Conservation (phyloP, 225 moss, liverwort and hornwort genomes). For the Physcomitrium patens region DNA sequence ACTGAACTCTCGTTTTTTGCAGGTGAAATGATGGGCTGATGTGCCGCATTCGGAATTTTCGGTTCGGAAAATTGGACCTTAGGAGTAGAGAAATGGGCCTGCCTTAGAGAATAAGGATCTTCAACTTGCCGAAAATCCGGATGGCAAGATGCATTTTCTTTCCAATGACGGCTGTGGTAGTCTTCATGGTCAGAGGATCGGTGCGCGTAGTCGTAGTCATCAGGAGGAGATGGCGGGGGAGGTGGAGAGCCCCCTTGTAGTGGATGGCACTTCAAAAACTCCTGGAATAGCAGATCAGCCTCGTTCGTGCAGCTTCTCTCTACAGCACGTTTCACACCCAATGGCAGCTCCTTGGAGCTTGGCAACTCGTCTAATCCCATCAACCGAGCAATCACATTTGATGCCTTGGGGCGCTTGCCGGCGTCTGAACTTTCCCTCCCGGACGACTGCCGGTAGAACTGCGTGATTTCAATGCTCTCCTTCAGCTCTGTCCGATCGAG, state of each 20-base stretch:
- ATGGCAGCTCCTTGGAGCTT: constrained; percentile 15
- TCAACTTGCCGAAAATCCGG: too few species aligned
- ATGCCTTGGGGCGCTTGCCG: constrained; percentile 30
- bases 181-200: constrained; percentile 43
- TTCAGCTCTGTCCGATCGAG: constrained; percentile 5
- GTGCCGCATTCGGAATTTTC: background rate
- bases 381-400: constrained; percentile 61
- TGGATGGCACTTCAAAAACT: constrained; percentile 31
- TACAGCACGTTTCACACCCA: background rate
- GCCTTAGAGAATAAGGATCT: background rate
- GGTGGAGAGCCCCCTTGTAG: constrained; percentile 42
- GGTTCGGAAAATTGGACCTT: constrained; percentile 11
- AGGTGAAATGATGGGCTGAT: background rate
- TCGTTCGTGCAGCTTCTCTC: constrained; percentile 16
- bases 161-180: constrained; percentile 8
- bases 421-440: constrained; percentile 5
- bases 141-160: too few species aligned
- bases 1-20: constrained; percentile 1
- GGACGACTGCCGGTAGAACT: constrained; percentile 34
- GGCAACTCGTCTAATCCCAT: constrained; percentile 65
- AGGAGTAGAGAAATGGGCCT: constrained; percentile 17
- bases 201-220: constrained; percentile 50
- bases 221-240: constrained; percentile 58
- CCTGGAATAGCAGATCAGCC: constrained; percentile 30
- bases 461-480: constrained; percentile 8